phyloP scores from a whole-genome alignment of 495 filamentous ascomycete genomes.

The Aspergillus homomorphus region DNA sequence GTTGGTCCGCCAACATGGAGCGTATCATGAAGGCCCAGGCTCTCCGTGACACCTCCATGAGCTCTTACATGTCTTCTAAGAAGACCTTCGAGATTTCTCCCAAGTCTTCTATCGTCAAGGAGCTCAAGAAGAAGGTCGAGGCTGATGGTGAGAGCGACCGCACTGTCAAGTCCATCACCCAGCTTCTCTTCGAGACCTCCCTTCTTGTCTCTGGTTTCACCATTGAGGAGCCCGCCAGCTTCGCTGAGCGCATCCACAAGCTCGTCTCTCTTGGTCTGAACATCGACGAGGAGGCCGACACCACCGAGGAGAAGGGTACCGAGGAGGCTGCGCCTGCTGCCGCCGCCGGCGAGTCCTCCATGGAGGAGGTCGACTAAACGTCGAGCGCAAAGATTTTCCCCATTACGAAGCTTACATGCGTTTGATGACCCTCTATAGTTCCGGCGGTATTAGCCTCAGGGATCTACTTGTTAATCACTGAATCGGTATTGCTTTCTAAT shows the following conservation, averaged over 20 bases:
- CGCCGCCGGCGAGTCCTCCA: conserved; percentile 61
- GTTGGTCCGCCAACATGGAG: conserved; percentile 99
- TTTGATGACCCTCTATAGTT: conserved; percentile 16
- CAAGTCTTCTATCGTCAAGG: conserved; percentile 94
- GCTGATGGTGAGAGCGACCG: conserved; percentile 95
- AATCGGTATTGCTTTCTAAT: conserved; percentile 12
- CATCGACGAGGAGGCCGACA: conserved; percentile 87
- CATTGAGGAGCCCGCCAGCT: conserved; percentile 95
- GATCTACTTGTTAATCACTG: neutral
- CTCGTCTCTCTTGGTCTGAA: conserved; percentile 94
- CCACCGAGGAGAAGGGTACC: conserved; percentile 58
- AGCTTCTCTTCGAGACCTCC: conserved; percentile 97
- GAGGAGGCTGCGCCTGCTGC: conserved; percentile 61
- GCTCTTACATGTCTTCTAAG: conserved; percentile 99
- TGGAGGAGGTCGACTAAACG: conserved; percentile 73
- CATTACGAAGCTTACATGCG: conserved; percentile 10
- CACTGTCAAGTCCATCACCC: conserved; percentile 96
- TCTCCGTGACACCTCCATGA: conserved; percentile 99
- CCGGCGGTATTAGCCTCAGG: conserved; percentile 8
- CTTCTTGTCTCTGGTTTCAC: conserved; percentile 98
- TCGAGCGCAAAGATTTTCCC: neutral
- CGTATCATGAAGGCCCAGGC: conserved; percentile 99
- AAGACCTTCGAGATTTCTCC: conserved; percentile 99
- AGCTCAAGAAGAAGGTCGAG: conserved; percentile 98
- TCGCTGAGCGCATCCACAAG: conserved; percentile 98